phyloP scores from a whole-genome alignment of 805 yeast genomes.

The Lachancea fermentati region DNA sequence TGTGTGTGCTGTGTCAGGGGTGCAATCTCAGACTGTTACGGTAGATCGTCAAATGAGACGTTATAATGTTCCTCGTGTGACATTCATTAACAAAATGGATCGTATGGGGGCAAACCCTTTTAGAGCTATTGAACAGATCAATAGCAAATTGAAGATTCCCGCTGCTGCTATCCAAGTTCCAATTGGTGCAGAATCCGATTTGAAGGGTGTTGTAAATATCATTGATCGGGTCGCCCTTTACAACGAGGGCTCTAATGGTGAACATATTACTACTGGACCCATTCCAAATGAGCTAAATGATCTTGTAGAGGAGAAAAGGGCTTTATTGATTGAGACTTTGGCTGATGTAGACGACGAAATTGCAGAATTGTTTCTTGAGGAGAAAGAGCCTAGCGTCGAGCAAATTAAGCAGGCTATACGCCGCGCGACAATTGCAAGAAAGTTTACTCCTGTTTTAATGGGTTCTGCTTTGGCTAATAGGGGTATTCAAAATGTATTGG shows the following conservation, averaged over 20 bases:
- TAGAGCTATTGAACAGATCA: slow-evolving; percentile 87
- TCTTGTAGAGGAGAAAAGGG: slow-evolving; percentile 85
- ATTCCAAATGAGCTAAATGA: slow-evolving; percentile 78
- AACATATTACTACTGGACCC: slow-evolving; percentile 55
- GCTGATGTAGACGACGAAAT: slow-evolving; percentile 98
- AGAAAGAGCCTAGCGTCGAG: slow-evolving; percentile 74
- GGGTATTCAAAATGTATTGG: slow-evolving; percentile 92
- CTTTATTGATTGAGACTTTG: slow-evolving; percentile 78
- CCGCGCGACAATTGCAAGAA: slow-evolving; percentile 90
- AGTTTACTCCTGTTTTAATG: slow-evolving; percentile 98
- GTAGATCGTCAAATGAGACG: slow-evolving; percentile 99
- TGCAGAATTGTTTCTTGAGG: slow-evolving; percentile 89
- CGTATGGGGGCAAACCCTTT: slow-evolving; percentile 99
- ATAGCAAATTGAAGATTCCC: slow-evolving; percentile 78
- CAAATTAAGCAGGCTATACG: slow-evolving; percentile 89
- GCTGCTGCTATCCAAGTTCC: slow-evolving; percentile 99
- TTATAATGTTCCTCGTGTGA: slow-evolving; percentile 92
- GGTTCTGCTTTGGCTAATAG: slow-evolving; percentile 97
- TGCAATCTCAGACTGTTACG: slow-evolving; percentile 96
- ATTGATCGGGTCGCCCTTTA: slow-evolving; percentile 82
- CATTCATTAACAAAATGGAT: slow-evolving; percentile 97
- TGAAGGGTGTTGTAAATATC: slow-evolving; percentile 86
- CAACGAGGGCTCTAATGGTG: slow-evolving; percentile 90
- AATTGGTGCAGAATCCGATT: slow-evolving; percentile 83
- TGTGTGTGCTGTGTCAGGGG: slow-evolving; percentile 98